These are phyloP conservation scores for Claviceps maximensis DNA, from an alignment of 2,329 filamentous ascomycete genomes.

Conservation along the genomic window DNA sequence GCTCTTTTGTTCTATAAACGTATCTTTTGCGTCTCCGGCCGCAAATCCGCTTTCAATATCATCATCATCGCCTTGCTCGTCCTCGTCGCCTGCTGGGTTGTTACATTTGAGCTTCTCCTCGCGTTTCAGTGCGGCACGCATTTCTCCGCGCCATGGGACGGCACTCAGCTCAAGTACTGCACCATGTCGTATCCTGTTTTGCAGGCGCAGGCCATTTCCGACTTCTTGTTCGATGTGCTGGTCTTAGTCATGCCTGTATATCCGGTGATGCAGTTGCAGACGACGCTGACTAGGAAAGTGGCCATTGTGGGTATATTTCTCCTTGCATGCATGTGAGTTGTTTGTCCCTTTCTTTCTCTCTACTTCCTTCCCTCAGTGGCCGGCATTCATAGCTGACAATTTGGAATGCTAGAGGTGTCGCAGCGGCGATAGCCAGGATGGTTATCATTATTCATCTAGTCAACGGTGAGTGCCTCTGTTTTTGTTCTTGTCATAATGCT, in stretches of 20 bases:
- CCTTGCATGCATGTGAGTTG: not conserved
- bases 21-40: slow-evolving; percentile 8
- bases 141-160: slow-evolving; percentile 12
- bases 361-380: not conserved
- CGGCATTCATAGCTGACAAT: too few species aligned
- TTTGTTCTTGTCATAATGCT: not conserved
- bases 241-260: slow-evolving; percentile 11
- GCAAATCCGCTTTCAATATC: slow-evolving; percentile 6
- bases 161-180: slow-evolving; percentile 11
- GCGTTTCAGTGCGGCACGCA: slow-evolving; percentile 12
- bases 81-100: slow-evolving; percentile 8
- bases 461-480: not conserved
- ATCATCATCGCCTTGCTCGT: slow-evolving; percentile 5
- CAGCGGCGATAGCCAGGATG: slow-evolving; percentile 4
- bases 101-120: slow-evolving; percentile 9
- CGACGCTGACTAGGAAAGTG: slow-evolving; percentile 5
- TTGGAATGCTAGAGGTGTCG: slow-evolving; percentile 3
- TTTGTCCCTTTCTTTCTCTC: not conserved
- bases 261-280: slow-evolving; percentile 6
- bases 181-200: slow-evolving; percentile 9
- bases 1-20: slow-evolving; percentile 12
- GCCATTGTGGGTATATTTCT: slow-evolving; percentile 9
- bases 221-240: slow-evolving; percentile 11
- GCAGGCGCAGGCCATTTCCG: slow-evolving; percentile 9
- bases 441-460: slow-evolving; percentile 1